Percentiles rank a stretch among this genome's conserved stretches.
phyloP scores from a whole-genome alignment of 306 rosid species.

The Fragaria iinumae region DNA sequence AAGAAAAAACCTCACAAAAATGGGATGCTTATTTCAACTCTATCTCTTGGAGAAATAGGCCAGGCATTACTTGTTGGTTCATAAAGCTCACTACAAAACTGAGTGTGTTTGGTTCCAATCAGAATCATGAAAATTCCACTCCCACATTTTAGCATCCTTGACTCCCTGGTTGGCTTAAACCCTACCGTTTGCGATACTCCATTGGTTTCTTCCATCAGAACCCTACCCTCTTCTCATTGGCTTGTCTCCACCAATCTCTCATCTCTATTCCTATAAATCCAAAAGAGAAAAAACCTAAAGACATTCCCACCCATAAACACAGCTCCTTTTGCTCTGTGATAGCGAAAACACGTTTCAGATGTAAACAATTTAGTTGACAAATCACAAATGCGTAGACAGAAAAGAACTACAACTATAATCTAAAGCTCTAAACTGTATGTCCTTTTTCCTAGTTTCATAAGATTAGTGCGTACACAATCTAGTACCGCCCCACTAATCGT shows the following conservation, averaged over 20 bases:
- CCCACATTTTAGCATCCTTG: slow-evolving; percentile 27
- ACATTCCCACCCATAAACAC: not conserved
- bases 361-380: not conserved
- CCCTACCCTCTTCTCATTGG: slow-evolving; percentile 36
- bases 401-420: not conserved
- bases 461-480: slow-evolving; percentile 1
- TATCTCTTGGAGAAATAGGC: not conserved
- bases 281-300: no score
- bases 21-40: not conserved
- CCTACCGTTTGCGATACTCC: slow-evolving; percentile 25
- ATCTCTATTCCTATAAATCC: slow-evolving; percentile 14
- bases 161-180: slow-evolving; percentile 21
- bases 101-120: not conserved
- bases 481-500: slow-evolving; percentile 49
- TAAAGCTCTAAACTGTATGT: slow-evolving; percentile 2
- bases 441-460: not conserved
- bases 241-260: slow-evolving; percentile 32
- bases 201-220: slow-evolving; percentile 7
- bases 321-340: not conserved
- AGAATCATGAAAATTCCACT: slow-evolving; percentile 21
- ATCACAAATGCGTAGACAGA: not conserved
- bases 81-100: not conserved
- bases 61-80: not conserved
- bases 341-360: not conserved
- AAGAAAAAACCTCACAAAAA: not conserved